These are phyloP conservation scores for Ganoderma lucidum DNA, from an alignment of 1,284 basidiomycete genomes.

Conservation along the genomic window DNA sequence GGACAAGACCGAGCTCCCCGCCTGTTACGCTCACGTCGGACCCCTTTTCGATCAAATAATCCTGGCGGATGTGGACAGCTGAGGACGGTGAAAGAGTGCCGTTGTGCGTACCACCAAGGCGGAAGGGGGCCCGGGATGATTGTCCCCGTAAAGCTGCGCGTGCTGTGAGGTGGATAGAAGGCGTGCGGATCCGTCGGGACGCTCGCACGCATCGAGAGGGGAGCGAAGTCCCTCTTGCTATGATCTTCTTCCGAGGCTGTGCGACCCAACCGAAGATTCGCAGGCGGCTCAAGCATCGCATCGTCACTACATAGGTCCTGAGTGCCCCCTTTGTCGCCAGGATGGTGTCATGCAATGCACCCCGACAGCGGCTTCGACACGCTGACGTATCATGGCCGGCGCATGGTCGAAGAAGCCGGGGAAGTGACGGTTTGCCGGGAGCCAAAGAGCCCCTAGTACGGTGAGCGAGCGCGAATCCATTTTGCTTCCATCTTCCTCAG, in stretches of 20 bases:
- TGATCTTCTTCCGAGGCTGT: conserved; percentile 21
- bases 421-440: conserved; percentile 13
- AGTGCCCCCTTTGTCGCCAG: not conserved
- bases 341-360: conserved; percentile 6
- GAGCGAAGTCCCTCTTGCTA: conserved; percentile 25
- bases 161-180: not conserved
- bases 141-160: conserved; percentile 19
- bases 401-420: not conserved
- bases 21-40: conserved; percentile 20
- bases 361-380: not conserved
- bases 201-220: conserved; percentile 24
- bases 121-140: not conserved
- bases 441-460: conserved; percentile 16
- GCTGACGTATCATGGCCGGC: not conserved
- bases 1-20: conserved; percentile 16
- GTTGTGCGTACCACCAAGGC: conserved; percentile 18
- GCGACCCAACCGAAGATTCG: conserved; percentile 14
- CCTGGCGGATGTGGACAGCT: conserved; percentile 17
- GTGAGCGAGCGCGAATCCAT: conserved; percentile 22
- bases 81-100: conserved; percentile 10
- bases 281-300: conserved; percentile 22
- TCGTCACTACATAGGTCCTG: conserved; percentile 17
- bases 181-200: not conserved
- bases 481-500: not conserved
- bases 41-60: conserved; percentile 18